phyloP scores from a whole-genome alignment of 164 flowering plant species.

The Piper longum region DNA sequence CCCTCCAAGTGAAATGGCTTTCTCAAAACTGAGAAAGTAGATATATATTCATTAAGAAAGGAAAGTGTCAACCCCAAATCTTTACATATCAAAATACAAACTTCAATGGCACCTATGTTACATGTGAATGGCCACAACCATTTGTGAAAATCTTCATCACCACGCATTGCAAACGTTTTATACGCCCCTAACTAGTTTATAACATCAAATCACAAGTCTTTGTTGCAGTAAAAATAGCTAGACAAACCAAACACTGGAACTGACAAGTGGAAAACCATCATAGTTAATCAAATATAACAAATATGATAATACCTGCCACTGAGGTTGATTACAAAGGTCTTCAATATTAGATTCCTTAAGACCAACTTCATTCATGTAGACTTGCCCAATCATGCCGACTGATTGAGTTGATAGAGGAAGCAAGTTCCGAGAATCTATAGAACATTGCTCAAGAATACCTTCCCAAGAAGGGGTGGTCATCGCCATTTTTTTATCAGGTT shows the following conservation, averaged over 20 bases:
- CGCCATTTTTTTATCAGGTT: slow-evolving; percentile 20
- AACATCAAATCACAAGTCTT: no score
- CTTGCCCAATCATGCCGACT: slow-evolving; percentile 18
- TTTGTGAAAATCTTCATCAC: no score
- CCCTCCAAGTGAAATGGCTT: neutral
- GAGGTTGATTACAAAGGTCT: slow-evolving; percentile 16
- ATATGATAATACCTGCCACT: slow-evolving; percentile 38
- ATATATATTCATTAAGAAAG: neutral
- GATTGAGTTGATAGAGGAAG: slow-evolving; percentile 22
- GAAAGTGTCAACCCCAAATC: no score
- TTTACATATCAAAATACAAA: no score
- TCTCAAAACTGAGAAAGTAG: neutral
- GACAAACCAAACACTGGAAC: neutral
- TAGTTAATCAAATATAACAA: neutral
- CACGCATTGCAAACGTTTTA: no score
- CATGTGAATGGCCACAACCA: no score
- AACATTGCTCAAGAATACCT: slow-evolving; percentile 29
- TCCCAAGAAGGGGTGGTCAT: slow-evolving; percentile 36
- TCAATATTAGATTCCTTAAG: slow-evolving; percentile 22
- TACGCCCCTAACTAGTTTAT: no score
- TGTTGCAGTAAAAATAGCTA: neutral
- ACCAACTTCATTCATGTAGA: slow-evolving; percentile 18
- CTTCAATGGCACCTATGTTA: no score
- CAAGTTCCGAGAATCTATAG: slow-evolving; percentile 16
- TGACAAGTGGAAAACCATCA: neutral